Base-by-base conservation (phyloP, 495 filamentous ascomycete genomes). In the Letharia columbiana region DNA sequence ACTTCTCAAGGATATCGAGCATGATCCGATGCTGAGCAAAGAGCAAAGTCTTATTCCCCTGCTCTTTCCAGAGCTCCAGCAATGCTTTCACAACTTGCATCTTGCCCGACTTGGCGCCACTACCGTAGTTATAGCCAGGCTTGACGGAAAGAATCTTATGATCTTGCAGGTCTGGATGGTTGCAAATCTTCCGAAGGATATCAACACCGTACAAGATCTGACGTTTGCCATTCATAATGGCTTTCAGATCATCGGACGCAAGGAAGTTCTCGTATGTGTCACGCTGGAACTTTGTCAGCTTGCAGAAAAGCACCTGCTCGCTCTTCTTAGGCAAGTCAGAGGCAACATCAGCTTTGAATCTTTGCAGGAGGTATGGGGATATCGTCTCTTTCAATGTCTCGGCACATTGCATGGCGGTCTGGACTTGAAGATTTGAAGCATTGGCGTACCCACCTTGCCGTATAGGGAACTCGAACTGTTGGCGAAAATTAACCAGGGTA, bases 301-400 rank as follows among this genome's bases (percentile, higher is more conserved):
- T 92, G 78, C 94, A 98, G 75, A 97, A 98, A 2, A 98, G 81
- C 1, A 97, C 92, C 65, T 93, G 90, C 73, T 98, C 94, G 67
- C 83, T 94, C 80, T 98, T 98, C 75, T 92, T 87, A 0, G 94
- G 94, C 6, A 98, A 79, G 75, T 98, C 94, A 12, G 91, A 81
- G 9, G 92, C 91, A 10, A 98, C 94, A 74, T 98, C 94, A 6
- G 90, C 85, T 75, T 98, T 98, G 74, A 93, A 84, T 39, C 94
- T 84, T 70, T 96, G 92, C n/a, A 98, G 81, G 2, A 98, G 83
- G 73, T 95, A 97, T 2, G 91, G 90, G 57, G 88, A 91, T 62
- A 98, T 96, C 2, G 91, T 84, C 52, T 95, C 91, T 71, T 95
- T 96, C 41, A 98, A 77, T 0, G 90, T 90, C 70, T 94, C 89